These are phyloP conservation scores for Apiotrichum sp. DNA, from an alignment of 1,284 basidiomycete genomes.

Conservation along the genomic window DNA sequence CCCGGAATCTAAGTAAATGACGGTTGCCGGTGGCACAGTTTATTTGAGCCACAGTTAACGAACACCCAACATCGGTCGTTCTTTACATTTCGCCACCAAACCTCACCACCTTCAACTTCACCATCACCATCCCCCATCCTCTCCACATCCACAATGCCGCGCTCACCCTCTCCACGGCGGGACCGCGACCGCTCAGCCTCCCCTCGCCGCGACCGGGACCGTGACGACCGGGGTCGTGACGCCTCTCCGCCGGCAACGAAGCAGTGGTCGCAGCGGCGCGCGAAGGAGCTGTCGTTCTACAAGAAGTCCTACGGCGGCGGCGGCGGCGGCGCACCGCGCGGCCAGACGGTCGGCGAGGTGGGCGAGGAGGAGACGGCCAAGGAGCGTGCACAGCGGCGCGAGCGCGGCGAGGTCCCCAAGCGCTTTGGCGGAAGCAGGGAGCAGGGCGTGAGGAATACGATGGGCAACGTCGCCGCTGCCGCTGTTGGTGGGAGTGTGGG, in stretches of 20 bases:
- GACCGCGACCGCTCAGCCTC: slow-evolving; percentile 13
- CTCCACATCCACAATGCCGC: slow-evolving; percentile 22
- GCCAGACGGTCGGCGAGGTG: neutral
- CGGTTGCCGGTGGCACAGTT: too few relatives aligned
- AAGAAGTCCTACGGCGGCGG: slow-evolving; percentile 28
- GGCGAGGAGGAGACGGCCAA: slow-evolving; percentile 28
- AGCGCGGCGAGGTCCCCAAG: slow-evolving; percentile 38
- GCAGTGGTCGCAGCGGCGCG: slow-evolving; percentile 19
- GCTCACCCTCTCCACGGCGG: slow-evolving; percentile 28
- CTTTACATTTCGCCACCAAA: too few relatives aligned
- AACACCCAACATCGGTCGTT: too few relatives aligned
- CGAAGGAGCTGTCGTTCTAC: slow-evolving; percentile 48
- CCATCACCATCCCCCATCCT: neutral
- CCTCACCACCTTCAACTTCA: neutral
- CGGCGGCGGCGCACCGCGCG: slow-evolving; percentile 2
- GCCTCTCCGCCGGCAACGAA: slow-evolving; percentile 6
- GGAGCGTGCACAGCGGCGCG: slow-evolving; percentile 35
- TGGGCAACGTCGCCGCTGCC: slow-evolving; percentile 23
- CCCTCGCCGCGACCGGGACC: slow-evolving; percentile 3
- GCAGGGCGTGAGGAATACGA: slow-evolving; percentile 42
- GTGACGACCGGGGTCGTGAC: too few relatives aligned
- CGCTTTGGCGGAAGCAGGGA: slow-evolving; percentile 41
- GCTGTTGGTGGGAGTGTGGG: slow-evolving; percentile 16
- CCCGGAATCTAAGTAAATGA: too few relatives aligned
- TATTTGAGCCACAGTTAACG: too few relatives aligned